These are phyloP conservation scores for Plenodomus biglobosus DNA, from an alignment of 2,329 filamentous ascomycete genomes.

Conservation along the genomic window DNA sequence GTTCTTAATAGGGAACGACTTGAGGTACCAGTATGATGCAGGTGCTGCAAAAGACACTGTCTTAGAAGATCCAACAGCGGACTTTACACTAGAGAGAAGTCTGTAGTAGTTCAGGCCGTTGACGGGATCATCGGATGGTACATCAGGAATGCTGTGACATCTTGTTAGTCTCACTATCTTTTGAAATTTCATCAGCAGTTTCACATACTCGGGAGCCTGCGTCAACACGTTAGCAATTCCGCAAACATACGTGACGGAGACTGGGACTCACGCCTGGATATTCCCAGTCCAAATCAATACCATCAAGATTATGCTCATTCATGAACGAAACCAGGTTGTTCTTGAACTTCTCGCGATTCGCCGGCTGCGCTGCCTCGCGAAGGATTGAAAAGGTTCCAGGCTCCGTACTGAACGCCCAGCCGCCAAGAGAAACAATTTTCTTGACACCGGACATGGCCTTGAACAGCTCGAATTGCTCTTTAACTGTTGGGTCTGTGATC, in stretches of 20 bases:
- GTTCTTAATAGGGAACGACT: conserved; percentile 24
- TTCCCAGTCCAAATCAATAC: conserved; percentile 53
- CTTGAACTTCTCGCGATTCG: conserved; percentile 42
- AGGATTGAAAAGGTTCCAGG: conserved; percentile 45
- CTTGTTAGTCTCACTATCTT: no score
- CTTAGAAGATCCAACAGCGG: conserved; percentile 5
- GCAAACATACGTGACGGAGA: no score
- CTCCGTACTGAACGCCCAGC: conserved; percentile 49
- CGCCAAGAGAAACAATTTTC: conserved; percentile 50
- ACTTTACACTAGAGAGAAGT: background rate
- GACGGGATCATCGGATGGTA: conserved; percentile 28
- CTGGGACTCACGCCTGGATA: conserved; percentile 29
- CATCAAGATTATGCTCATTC: conserved; percentile 28
- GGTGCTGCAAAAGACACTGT: conserved; percentile 30
- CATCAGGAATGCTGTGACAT: conserved; percentile 43
- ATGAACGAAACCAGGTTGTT: conserved; percentile 29
- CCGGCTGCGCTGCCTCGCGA: conserved; percentile 38
- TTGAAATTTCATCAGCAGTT: no score
- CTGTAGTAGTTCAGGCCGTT: conserved; percentile 45
- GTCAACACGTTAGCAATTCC: no score
- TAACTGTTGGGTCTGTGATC: background rate
- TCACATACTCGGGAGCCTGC: conserved; percentile 35
- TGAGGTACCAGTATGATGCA: conserved; percentile 35
- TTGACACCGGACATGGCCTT: conserved; percentile 32
- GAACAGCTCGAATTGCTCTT: conserved; percentile 9